Percentiles rank a stretch among this genome's conserved stretches.
phyloP scores from a whole-genome alignment of 1,139 yeast species.

The Lipomyces yarrowii region DNA sequence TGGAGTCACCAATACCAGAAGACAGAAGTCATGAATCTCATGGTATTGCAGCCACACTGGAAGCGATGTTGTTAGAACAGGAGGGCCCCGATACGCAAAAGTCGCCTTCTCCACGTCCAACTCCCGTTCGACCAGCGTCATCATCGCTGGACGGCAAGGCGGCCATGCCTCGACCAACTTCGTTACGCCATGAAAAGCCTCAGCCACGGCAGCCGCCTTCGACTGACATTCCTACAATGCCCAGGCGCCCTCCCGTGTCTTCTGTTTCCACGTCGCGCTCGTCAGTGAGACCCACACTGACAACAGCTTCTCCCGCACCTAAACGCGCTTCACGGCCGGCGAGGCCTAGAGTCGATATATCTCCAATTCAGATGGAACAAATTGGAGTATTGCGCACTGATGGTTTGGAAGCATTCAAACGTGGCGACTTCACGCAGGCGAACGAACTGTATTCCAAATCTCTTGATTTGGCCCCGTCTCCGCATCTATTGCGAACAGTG shows the following conservation, averaged over 20 bases:
- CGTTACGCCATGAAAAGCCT: not conserved
- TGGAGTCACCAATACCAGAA: slow-evolving; percentile 20
- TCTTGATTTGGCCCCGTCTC: slow-evolving; percentile 60
- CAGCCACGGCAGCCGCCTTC: not conserved
- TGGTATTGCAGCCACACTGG: slow-evolving; percentile 17
- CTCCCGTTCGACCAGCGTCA: not conserved
- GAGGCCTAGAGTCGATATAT: slow-evolving; percentile 38
- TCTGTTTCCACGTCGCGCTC: slow-evolving; percentile 26
- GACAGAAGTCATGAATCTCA: not conserved
- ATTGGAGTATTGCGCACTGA: slow-evolving; percentile 59
- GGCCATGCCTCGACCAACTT: not conserved
- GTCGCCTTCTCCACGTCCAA: not conserved
- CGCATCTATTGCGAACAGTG: slow-evolving; percentile 68
- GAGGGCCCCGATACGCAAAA: slow-evolving; percentile 24
- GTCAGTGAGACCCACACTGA: slow-evolving; percentile 33
- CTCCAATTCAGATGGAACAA: slow-evolving; percentile 50
- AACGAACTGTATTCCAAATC: slow-evolving; percentile 63
- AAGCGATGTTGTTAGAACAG: slow-evolving; percentile 23
- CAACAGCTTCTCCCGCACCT: slow-evolving; percentile 15
- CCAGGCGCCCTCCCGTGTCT: not conserved
- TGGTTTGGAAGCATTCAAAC: slow-evolving; percentile 65
- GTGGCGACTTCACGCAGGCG: slow-evolving; percentile 82
- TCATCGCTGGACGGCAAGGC: not conserved
- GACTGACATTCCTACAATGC: not conserved
- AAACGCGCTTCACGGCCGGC: slow-evolving; percentile 27